A percentile compares a stretch with the other conserved stretches of the same genome.
Conservation (phyloP, 768 basidiomycete species). For the Termitomyces sp. region DNA sequence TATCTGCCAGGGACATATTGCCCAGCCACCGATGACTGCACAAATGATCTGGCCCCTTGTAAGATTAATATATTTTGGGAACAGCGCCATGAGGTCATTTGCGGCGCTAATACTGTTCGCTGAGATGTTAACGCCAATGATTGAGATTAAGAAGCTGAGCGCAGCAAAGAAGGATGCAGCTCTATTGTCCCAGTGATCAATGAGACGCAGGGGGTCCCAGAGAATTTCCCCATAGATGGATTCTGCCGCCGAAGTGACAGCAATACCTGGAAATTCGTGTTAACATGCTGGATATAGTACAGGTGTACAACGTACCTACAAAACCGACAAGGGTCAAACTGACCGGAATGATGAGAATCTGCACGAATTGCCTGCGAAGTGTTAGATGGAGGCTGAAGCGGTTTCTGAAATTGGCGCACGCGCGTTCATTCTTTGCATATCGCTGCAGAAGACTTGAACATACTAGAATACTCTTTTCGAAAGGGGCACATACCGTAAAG, state of each 20-base stretch:
- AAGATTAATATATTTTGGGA: slow-evolving; percentile 76
- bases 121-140: slow-evolving; percentile 68
- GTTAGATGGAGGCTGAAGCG: neutral
- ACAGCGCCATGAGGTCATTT: slow-evolving; percentile 81
- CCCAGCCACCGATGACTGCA: slow-evolving; percentile 81
- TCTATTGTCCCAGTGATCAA: slow-evolving; percentile 80
- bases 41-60: slow-evolving; percentile 75
- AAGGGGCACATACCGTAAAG: slow-evolving; percentile 45
- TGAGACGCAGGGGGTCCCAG: slow-evolving; percentile 75
- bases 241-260: slow-evolving; percentile 73
- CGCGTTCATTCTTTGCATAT: slow-evolving; percentile 64
- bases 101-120: slow-evolving; percentile 71
- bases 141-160: slow-evolving; percentile 68
- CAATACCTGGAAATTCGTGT: slow-evolving; percentile 40
- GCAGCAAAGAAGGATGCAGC: slow-evolving; percentile 82
- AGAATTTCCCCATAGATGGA: slow-evolving; percentile 57
- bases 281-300: neutral
- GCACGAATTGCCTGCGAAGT: slow-evolving; percentile 57
- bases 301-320: slow-evolving; percentile 30
- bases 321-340: slow-evolving; percentile 76
- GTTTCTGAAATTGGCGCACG: slow-evolving; percentile 31
- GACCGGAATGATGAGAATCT: slow-evolving; percentile 69
- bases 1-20: slow-evolving; percentile 84
- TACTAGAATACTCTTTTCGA: neutral
- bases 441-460: slow-evolving; percentile 31